Evolutionary conservation across 768 basidiomycete species (phyloP).

Genomic region (Boletus tylopilopsis): DNA sequence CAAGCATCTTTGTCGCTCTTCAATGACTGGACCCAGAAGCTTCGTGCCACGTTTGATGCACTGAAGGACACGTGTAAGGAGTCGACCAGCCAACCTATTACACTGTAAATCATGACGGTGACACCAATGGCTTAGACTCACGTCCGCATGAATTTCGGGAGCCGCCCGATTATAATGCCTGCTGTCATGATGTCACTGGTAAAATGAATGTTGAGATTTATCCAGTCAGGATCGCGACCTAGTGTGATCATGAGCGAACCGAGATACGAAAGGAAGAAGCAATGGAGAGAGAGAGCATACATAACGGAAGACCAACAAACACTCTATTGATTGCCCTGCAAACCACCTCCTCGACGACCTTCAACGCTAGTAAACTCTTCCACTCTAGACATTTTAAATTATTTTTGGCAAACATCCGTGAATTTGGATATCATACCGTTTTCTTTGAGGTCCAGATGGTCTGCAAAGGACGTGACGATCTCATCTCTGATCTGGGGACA

Average conservation of each 20-base stretch:
- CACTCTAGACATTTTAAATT: neutral
- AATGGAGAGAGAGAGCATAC: slow-evolving; percentile 20
- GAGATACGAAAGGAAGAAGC: neutral
- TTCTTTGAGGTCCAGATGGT: neutral
- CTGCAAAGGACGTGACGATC: neutral
- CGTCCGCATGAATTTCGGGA: neutral
- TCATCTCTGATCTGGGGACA: neutral
- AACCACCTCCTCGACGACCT: neutral
- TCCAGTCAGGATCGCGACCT: slow-evolving; percentile 41
- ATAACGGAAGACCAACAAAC: slow-evolving; percentile 19
- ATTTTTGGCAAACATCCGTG: neutral
- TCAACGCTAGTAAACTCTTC: neutral
- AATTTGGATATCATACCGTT: neutral
- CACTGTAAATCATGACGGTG: neutral
- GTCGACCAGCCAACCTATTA: neutral
- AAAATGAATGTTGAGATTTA: slow-evolving; percentile 29
- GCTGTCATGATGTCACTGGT: slow-evolving; percentile 24
- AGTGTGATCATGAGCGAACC: neutral
- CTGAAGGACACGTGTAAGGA: too few species aligned
- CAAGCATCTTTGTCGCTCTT: too few species aligned
- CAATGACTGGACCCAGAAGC: too few species aligned
- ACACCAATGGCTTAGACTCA: neutral
- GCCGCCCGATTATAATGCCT: neutral
- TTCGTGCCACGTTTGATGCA: too few species aligned
- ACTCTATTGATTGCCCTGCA: neutral